Conservation (phyloP, 176 grass and related monocot genomes). For the Themeda triandra region DNA sequence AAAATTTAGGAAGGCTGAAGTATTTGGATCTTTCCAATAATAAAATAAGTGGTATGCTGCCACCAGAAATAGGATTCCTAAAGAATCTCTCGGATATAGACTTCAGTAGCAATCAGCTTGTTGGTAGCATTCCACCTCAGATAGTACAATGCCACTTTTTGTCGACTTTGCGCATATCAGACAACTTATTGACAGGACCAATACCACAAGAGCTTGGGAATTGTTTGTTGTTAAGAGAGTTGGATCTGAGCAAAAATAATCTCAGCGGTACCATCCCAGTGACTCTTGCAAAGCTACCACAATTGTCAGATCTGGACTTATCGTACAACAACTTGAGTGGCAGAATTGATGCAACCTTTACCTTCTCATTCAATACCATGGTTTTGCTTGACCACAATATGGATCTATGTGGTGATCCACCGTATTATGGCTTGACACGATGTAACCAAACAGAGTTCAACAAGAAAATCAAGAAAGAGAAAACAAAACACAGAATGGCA, state of each 20-base stretch:
- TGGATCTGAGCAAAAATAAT: conserved; percentile 21
- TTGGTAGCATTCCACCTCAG: background rate
- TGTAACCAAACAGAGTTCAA: background rate
- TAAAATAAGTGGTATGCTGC: background rate
- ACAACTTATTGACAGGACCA: background rate
- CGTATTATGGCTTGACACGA: background rate
- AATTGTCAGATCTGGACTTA: background rate
- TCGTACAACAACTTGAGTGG: background rate
- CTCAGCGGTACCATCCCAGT: background rate
- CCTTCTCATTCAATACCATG: accelerated
- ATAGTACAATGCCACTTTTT: background rate
- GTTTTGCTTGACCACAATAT: background rate
- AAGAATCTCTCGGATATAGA: background rate
- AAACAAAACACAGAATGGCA: background rate
- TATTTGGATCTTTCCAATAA: background rate
- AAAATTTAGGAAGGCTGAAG: background rate
- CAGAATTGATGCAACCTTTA: background rate
- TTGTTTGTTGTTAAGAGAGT: too few species aligned
- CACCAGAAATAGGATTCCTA: conserved; percentile 2
- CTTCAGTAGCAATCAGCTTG: background rate
- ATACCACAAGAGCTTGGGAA: conserved; percentile 22
- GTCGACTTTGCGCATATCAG: accelerated
- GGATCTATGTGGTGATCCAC: background rate
- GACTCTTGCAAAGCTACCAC: background rate
- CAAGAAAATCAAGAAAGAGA: accelerated